Evolutionary conservation across 352 stramenopile genomes (phyloP), one percentile per base, ranked within the genome.

Genomic region (Pythium dissimile): DNA sequence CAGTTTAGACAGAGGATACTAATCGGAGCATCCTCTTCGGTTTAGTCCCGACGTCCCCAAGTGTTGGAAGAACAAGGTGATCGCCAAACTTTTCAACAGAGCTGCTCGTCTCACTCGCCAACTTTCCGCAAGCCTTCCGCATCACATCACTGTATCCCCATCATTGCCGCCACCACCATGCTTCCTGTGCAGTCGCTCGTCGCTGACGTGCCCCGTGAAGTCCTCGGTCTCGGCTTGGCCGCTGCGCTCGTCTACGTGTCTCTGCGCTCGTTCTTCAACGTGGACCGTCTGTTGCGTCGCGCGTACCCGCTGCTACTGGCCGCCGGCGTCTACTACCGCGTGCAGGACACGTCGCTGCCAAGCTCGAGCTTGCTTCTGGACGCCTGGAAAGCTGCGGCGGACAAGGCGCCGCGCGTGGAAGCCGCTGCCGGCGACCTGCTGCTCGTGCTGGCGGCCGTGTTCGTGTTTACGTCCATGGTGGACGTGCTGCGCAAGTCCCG

Each of bases 231-330:
- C 45, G 78, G 68, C 49, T 62, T 59, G 9, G 62, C 80, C n/a
- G 75, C 61, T 6, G 59, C 66, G 8, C 56, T 73, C 18, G 41
- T 86, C 21, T 91, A 91, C 56, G 64, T 85, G 20, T 84, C 81
- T 24, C 69, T 89, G 23, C 78, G 81, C 43, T 57, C 66, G 16
- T 54, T 91, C 53, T 74, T 75, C 71, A 91, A 91, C 61, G 75
- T 87, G 42, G 81, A 91, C 59, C 76, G 81, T 38, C 2, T 71
- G 35, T 75, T 91, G 20, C 58, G 66, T 30, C 83, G 82, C 66
- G 50, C 77, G 39, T 88, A 78, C 62, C 78, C 78, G 41, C 66
- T 74, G 34, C 52, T 82, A 39, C 64, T 89, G 21, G 64, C 82
- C 38, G 65, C 64, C 43, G 73, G 70, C 51, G 66, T 65, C 34